These are phyloP conservation scores for Aspergillus arachidicola DNA, from an alignment of 2,329 filamentous ascomycete species.

Conservation along the genomic window DNA sequence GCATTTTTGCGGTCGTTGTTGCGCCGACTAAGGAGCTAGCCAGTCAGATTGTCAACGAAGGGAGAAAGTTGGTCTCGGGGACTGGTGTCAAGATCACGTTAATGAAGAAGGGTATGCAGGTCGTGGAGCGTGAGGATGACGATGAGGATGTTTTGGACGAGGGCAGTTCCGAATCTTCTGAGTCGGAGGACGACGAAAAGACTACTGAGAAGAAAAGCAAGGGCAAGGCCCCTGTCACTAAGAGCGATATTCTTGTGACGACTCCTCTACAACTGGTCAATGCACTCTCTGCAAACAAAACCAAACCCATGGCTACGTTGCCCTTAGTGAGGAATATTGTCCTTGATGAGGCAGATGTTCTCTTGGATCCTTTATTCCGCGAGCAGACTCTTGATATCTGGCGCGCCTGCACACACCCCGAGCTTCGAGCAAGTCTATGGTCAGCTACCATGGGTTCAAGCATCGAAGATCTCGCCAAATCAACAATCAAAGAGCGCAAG, in stretches of 20 bases:
- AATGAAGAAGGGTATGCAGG: constrained; percentile 82
- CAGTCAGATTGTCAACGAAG: constrained; percentile 79
- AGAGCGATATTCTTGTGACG: constrained; percentile 77
- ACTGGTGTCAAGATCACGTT: constrained; percentile 78
- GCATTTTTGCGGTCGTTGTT: constrained; percentile 69
- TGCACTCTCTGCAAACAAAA: constrained; percentile 59
- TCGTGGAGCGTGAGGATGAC: constrained; percentile 55
- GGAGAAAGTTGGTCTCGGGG: constrained; percentile 74
- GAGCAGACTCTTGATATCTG: constrained; percentile 86
- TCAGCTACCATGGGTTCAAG: constrained; percentile 96
- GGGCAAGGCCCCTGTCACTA: constrained; percentile 58
- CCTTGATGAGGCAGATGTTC: constrained; percentile 92
- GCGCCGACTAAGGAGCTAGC: constrained; percentile 81
- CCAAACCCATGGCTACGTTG: constrained; percentile 53
- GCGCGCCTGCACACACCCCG: constrained; percentile 71
- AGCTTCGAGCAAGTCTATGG: constrained; percentile 81
- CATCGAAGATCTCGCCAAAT: constrained; percentile 75
- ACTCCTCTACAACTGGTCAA: constrained; percentile 80
- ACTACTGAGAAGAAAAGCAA: constrained; percentile 28
- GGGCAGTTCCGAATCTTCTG: constrained; percentile 40
- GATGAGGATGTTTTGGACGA: constrained; percentile 43
- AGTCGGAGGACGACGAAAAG: constrained; percentile 39
- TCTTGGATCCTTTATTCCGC: constrained; percentile 86
- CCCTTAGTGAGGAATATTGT: constrained; percentile 73
- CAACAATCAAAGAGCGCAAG: constrained; percentile 64